These are phyloP conservation scores for Tolypocladium nubicola DNA, from an alignment of 2,329 filamentous ascomycete species.

Conservation along the genomic window DNA sequence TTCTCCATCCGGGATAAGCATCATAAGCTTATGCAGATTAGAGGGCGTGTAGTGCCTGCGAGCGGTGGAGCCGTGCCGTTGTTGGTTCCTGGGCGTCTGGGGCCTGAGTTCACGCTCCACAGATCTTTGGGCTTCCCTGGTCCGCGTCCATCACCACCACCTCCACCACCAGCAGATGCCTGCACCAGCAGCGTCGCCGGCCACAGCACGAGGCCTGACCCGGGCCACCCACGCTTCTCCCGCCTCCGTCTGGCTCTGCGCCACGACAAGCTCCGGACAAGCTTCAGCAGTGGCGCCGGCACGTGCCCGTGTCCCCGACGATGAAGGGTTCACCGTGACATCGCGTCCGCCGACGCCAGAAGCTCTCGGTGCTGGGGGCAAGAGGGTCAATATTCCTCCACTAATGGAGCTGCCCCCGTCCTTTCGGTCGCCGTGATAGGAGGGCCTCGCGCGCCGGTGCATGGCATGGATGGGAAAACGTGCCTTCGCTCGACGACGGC, in stretches of 20 bases:
- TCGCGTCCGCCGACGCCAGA: not conserved
- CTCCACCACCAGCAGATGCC: not conserved
- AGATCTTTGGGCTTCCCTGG: not conserved
- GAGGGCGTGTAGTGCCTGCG: not conserved
- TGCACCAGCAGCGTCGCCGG: not conserved
- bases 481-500: not conserved
- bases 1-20: not conserved
- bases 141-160: not conserved
- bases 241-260: not conserved
- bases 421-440: not conserved
- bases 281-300: not conserved
- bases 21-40: not conserved
- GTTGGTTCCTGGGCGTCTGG: not conserved
- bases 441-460: not conserved
- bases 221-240: not conserved
- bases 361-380: not conserved
- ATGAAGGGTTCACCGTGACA: constrained; percentile 2
- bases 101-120: not conserved
- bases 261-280: not conserved
- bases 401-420: not conserved
- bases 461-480: not conserved
- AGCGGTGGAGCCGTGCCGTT: not conserved
- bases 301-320: constrained; percentile 2
- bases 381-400: not conserved
- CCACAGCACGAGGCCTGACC: not conserved